Percentiles rank a stretch among this genome's conserved stretches.
phyloP scores from a whole-genome alignment of 129 eudicot species.

The Tagetes erecta region DNA sequence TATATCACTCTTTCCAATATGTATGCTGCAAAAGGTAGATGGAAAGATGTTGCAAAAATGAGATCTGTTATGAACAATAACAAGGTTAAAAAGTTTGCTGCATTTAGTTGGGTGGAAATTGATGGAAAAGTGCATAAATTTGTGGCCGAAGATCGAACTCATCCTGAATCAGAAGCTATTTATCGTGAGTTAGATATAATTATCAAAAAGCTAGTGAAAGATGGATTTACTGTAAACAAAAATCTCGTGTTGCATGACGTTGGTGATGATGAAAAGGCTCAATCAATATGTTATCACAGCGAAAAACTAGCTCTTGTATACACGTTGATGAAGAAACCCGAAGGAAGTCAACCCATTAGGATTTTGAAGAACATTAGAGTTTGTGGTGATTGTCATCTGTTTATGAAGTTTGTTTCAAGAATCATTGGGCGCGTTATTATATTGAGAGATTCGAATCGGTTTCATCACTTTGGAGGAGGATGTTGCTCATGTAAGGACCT shows the following conservation, averaged over 20 bases:
- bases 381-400: conserved; percentile 52
- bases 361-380: conserved; percentile 50
- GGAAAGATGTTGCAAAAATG: conserved; percentile 51
- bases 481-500: conserved; percentile 54
- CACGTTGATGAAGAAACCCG: conserved; percentile 42
- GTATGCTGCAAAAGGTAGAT: conserved; percentile 49
- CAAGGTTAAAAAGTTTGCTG: conserved; percentile 49
- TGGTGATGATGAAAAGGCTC: conserved; percentile 48
- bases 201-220: conserved; percentile 32
- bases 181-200: conserved; percentile 37
- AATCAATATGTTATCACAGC: conserved; percentile 49
- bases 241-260: conserved; percentile 52
- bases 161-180: conserved; percentile 45
- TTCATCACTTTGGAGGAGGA: conserved; percentile 51
- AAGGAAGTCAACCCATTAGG: conserved; percentile 39
- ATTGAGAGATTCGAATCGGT: conserved; percentile 55
- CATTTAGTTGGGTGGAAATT: conserved; percentile 54
- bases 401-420: conserved; percentile 52
- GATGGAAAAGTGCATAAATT: conserved; percentile 48
- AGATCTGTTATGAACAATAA: conserved; percentile 51
- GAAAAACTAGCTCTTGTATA: conserved; percentile 53
- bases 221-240: conserved; percentile 42
- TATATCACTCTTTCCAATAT: conserved; percentile 56
- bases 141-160: conserved; percentile 51
- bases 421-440: conserved; percentile 36